Base-by-base conservation (phyloP, 352 stramenopile genomes). In the Globisporangium ultimum region DNA sequence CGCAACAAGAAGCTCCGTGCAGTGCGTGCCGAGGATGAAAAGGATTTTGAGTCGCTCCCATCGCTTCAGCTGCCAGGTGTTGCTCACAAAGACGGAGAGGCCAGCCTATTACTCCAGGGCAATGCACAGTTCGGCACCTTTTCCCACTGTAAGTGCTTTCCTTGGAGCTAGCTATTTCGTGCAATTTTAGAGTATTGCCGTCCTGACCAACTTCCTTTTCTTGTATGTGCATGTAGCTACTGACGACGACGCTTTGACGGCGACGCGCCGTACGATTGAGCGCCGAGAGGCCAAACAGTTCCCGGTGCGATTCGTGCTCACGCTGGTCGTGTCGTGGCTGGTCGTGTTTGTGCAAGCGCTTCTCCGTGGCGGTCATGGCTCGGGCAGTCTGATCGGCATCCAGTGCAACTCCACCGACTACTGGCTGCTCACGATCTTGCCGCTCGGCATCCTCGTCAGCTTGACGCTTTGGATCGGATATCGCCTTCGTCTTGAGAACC, bases 381-480 rank as follows among this genome's bases (percentile, higher is more conserved):
- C 72, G 0, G 72, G 76, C 1, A 91, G 80, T 43, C 63, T 91
- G 21, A 68, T 99, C 41, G 97, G 96, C 55, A 92, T 99, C 48
- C 61, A 80, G n/a, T 99, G 96, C 72, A 94, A 93, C 60, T 97
- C 88, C 12, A 48, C 58, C 34, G 59, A 67, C 17, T 99, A 98
- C 72, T 99, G 96, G 96, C 55, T 94, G 36, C 60, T 97, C 32
- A 98, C 97, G 50, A 47, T 88, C 2, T 28, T 95, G 28, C 91
- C 97, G 14, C 63, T 97, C 7, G 61, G 72, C 28, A 71, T 93
- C 36, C 84, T 98, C 45, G 55, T 92, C 2, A 47, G 56, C 3
- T 71, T 93, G 41, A 83, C 75, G 24, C 64, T 79, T 40, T 75
- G 70, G 56, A 73, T 91, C 6, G 84, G 84, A 0, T 66, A 81